Evolutionary conservation across 768 basidiomycete genomes (phyloP).

Genomic region (Naganishia friedmannii): DNA sequence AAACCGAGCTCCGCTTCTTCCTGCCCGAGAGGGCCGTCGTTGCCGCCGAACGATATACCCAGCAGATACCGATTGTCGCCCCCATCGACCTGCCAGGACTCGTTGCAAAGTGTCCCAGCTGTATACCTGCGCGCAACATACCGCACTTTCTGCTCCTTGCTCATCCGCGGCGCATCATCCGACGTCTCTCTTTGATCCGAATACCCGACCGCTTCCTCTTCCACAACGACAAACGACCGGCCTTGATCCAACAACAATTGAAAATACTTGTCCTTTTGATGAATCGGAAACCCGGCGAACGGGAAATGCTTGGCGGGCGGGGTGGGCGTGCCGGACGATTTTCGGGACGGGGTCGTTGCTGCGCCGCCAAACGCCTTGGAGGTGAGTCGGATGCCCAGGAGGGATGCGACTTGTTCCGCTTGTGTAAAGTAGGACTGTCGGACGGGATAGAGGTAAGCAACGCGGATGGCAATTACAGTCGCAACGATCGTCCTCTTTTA

Average conservation of each 20-base stretch:
- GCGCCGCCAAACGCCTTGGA: constrained; percentile 57
- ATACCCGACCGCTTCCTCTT: constrained; percentile 60
- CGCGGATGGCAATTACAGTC: background rate
- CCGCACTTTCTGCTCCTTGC: constrained; percentile 50
- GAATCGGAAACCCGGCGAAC: constrained; percentile 88
- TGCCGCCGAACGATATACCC: constrained; percentile 56
- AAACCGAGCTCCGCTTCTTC: constrained; percentile 58
- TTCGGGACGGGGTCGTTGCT: constrained; percentile 33
- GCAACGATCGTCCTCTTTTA: too few relatives aligned
- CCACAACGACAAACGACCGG: constrained; percentile 86
- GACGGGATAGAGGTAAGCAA: background rate
- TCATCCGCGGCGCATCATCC: constrained; percentile 26
- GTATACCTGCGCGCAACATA: constrained; percentile 83
- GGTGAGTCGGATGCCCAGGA: constrained; percentile 70
- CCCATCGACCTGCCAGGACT: constrained; percentile 75
- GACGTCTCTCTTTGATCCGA: constrained; percentile 22
- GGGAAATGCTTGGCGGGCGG: constrained; percentile 53
- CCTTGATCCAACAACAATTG: constrained; percentile 81
- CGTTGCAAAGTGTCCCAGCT: constrained; percentile 90
- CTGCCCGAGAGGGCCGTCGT: constrained; percentile 24
- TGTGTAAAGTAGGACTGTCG: constrained; percentile 91
- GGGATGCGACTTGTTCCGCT: constrained; percentile 69
- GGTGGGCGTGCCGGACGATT: background rate
- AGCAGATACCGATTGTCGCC: constrained; percentile 83
- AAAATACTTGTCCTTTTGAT: constrained; percentile 79